Percentiles rank a stretch among this genome's conserved stretches.
These are phyloP conservation scores for Talaromyces sp. DNA, from an alignment of 2,329 filamentous ascomycete species.

Conservation along the genomic window DNA sequence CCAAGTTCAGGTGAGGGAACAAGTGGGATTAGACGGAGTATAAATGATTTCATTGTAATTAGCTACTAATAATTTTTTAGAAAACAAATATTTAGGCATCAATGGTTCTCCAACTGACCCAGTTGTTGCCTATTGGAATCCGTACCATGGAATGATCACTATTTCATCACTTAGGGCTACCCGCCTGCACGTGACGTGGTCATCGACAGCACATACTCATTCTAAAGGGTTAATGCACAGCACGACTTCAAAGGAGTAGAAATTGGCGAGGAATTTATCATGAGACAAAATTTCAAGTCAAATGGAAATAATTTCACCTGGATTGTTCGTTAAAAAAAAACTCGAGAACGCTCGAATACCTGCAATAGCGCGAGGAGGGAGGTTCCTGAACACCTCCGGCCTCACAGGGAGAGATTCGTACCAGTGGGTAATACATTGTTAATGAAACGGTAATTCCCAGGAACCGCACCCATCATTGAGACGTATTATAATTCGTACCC, in stretches of 20 bases:
- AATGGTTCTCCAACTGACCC: background rate
- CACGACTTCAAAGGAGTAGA: background rate
- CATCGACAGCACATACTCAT: background rate
- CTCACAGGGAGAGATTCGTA: too few relatives aligned
- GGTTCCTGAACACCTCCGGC: too few relatives aligned
- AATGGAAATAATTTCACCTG: background rate
- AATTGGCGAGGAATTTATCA: too few relatives aligned
- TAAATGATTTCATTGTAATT: background rate
- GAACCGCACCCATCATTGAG: too few relatives aligned
- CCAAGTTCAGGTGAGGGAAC: background rate
- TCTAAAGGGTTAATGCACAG: background rate
- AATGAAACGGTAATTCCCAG: too few relatives aligned
- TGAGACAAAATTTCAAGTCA: background rate
- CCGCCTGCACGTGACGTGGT: background rate
- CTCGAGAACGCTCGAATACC: background rate
- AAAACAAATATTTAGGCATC: background rate
- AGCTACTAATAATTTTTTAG: background rate
- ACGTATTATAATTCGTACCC: too few relatives aligned
- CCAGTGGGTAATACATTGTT: too few relatives aligned
- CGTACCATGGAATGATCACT: background rate
- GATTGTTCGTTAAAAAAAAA: background rate
- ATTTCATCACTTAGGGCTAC: background rate
- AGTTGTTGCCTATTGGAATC: background rate
- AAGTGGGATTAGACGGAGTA: background rate
- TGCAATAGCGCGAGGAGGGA: too few relatives aligned